phyloP scores from a whole-genome alignment of 225 moss, liverwort and hornwort species.

The Pseudisothecium myosuroides region DNA sequence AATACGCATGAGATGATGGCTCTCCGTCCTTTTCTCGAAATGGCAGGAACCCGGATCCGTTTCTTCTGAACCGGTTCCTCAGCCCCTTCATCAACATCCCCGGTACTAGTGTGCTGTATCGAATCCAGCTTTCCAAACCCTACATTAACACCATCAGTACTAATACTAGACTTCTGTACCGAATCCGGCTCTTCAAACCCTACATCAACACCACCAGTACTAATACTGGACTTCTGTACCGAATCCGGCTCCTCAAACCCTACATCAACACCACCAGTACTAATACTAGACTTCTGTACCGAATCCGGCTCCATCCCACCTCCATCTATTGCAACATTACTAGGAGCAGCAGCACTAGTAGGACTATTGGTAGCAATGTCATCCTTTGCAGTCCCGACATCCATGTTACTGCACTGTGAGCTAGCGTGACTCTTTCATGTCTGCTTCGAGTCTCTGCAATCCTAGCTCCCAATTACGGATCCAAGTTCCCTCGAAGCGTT shows the following conservation, averaged over 20 bases:
- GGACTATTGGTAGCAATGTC: background rate
- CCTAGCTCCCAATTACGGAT: background rate
- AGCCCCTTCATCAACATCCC: background rate
- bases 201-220: background rate
- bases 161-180: background rate
- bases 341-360: no score
- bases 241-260: background rate
- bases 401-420: background rate
- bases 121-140: background rate
- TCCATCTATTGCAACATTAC: background rate
- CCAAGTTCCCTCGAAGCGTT: background rate
- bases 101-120: background rate
- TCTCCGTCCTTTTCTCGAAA: constrained; percentile 6
- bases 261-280: background rate
- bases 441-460: background rate
- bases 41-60: background rate
- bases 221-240: background rate
- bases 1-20: background rate
- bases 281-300: background rate
- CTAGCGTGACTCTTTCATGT: background rate
- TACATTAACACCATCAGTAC: background rate
- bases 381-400: background rate
- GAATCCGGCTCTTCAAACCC: background rate
- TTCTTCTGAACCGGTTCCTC: background rate
- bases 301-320: background rate